Evolutionary conservation across 139 green algal genomes (phyloP).

Genomic region (Chlorella sorokiniana): DNA sequence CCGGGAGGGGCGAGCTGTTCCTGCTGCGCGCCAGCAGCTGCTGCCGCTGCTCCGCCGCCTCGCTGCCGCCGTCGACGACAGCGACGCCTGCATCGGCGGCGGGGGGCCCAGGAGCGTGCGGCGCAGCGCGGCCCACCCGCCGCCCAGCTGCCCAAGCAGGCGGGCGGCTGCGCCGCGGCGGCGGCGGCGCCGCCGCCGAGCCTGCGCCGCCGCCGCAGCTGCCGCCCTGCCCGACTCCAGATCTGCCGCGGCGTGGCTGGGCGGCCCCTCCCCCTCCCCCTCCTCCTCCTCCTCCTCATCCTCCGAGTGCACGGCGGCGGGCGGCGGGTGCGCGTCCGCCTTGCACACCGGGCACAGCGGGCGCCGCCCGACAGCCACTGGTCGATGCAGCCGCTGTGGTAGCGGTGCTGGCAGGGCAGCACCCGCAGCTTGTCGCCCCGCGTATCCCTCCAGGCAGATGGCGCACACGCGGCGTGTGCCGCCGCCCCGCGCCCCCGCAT

Average conservation of each 20-base stretch:
- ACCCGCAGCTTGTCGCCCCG: slow-evolving; percentile 63
- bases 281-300: not conserved
- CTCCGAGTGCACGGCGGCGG: not conserved
- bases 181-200: not conserved
- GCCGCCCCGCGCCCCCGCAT: slow-evolving; percentile 39
- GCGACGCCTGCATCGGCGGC: not conserved
- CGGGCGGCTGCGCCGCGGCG: not conserved
- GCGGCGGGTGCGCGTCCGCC: slow-evolving; percentile 23
- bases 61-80: not conserved
- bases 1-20: not conserved
- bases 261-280: not conserved
- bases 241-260: not conserved
- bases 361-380: slow-evolving; percentile 49
- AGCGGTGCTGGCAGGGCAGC: slow-evolving; percentile 69
- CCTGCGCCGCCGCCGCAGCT: not conserved
- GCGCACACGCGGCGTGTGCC: slow-evolving; percentile 59
- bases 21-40: slow-evolving; percentile 9
- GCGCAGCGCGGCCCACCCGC: slow-evolving; percentile 8
- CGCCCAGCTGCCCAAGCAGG: slow-evolving; percentile 11
- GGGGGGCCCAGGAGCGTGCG: not conserved
- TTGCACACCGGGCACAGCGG: slow-evolving; percentile 66
- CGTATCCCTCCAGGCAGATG: slow-evolving; percentile 68
- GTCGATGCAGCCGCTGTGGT: slow-evolving; percentile 57
- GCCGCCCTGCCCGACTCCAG: not conserved
- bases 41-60: not conserved